A percentile compares a stretch with the other conserved stretches of the same genome.
Evolutionary conservation across 2,329 filamentous ascomycete species (phyloP).

Genomic region (Penicillium hesseltinei): DNA sequence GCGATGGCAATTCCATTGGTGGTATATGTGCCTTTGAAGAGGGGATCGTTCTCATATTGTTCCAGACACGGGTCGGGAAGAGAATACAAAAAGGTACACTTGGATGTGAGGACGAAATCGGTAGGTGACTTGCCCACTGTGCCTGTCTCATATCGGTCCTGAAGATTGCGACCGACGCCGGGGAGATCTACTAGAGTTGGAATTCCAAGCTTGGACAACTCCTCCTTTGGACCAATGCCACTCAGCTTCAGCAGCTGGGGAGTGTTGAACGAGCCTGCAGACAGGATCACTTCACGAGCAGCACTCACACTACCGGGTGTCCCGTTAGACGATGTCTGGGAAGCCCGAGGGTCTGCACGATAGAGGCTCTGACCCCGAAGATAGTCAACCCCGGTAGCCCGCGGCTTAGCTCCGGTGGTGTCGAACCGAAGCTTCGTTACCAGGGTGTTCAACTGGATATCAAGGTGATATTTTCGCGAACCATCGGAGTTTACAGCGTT

Average conservation of each 20-base stretch:
- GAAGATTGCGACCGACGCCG: slow-evolving; percentile 61
- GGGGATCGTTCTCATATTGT: slow-evolving; percentile 41
- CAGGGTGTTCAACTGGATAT: slow-evolving; percentile 50
- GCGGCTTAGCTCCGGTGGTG: slow-evolving; percentile 34
- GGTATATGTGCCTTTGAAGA: slow-evolving; percentile 44
- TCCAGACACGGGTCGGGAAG: slow-evolving; percentile 44
- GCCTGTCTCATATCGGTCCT: slow-evolving; percentile 60
- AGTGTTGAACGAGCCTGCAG: slow-evolving; percentile 59
- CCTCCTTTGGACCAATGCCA: slow-evolving; percentile 56
- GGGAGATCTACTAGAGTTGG: slow-evolving; percentile 53
- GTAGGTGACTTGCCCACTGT: slow-evolving; percentile 46
- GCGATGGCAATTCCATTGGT: slow-evolving; percentile 57
- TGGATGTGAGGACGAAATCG: slow-evolving; percentile 33
- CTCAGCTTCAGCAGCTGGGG: slow-evolving; percentile 63
- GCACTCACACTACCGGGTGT: slow-evolving; percentile 42
- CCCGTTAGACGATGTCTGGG: slow-evolving; percentile 24
- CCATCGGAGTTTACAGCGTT: slow-evolving; percentile 52
- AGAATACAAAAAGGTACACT: slow-evolving; percentile 30
- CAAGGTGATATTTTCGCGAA: slow-evolving; percentile 54
- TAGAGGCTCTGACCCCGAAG: slow-evolving; percentile 48
- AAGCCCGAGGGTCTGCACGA: slow-evolving; percentile 43
- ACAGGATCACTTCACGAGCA: slow-evolving; percentile 44
- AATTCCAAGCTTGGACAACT: slow-evolving; percentile 54
- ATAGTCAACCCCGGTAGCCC: slow-evolving; percentile 49
- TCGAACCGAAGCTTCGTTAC: slow-evolving; percentile 49